Evolutionary conservation across 768 basidiomycete species (phyloP).

Genomic region (Psilocybe cubensis): DNA sequence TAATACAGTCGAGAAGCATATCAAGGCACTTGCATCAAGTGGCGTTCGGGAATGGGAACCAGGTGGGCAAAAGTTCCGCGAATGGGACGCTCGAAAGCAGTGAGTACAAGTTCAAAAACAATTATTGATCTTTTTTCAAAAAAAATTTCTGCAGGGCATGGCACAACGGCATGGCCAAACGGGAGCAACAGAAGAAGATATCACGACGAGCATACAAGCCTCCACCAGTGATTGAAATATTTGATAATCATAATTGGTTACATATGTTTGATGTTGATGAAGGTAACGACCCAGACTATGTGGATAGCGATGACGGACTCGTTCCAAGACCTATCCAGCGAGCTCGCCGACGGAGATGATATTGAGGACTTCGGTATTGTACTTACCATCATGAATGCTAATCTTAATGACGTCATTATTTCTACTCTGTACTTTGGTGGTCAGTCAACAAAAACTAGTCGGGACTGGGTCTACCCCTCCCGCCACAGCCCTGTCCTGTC

Average conservation of each 20-base stretch:
- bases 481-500: neutral
- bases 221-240: slow-evolving; percentile 8
- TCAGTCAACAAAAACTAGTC: slow-evolving; percentile 1
- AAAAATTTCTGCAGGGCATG: slow-evolving; percentile 33
- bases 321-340: slow-evolving; percentile 23
- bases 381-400: neutral
- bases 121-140: neutral
- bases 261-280: slow-evolving; percentile 22
- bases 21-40: slow-evolving; percentile 47
- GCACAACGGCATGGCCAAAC: slow-evolving; percentile 31
- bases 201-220: slow-evolving; percentile 5
- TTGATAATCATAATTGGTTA: slow-evolving; percentile 17
- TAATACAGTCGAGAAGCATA: slow-evolving; percentile 60
- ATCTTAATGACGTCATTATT: slow-evolving; percentile 1
- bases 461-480: neutral
- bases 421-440: neutral
- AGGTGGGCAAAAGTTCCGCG: slow-evolving; percentile 47
- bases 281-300: slow-evolving; percentile 25
- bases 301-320: slow-evolving; percentile 27
- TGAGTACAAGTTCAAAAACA: slow-evolving; percentile 33
- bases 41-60: slow-evolving; percentile 57
- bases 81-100: slow-evolving; percentile 61
- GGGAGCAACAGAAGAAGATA: slow-evolving; percentile 25
- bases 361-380: slow-evolving; percentile 4
- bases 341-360: slow-evolving; percentile 15